These are phyloP conservation scores for Aspergillus texensis DNA, from an alignment of 2,329 filamentous ascomycete species.

Conservation along the genomic window DNA sequence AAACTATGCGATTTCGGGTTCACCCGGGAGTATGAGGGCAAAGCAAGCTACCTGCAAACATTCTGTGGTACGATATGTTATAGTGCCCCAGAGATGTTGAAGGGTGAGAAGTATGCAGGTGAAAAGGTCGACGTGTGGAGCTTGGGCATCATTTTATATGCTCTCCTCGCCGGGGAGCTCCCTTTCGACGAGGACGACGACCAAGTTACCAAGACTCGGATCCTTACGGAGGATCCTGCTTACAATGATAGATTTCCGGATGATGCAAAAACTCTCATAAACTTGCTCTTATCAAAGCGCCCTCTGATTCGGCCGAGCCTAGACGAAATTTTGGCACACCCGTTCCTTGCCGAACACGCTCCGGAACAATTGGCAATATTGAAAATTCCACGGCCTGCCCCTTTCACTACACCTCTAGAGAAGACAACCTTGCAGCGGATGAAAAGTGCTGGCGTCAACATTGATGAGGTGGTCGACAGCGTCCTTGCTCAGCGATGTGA, in stretches of 20 bases:
- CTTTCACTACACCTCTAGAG: constrained; percentile 83
- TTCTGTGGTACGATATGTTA: constrained; percentile 98
- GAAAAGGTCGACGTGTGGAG: constrained; percentile 99
- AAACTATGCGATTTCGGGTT: constrained; percentile 98
- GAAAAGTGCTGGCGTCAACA: constrained; percentile 90
- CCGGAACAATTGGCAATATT: constrained; percentile 87
- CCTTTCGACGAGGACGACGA: constrained; percentile 98
- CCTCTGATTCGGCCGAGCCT: constrained; percentile 80
- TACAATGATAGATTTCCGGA: constrained; percentile 79
- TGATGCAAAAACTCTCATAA: constrained; percentile 77
- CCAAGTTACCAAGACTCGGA: constrained; percentile 78
- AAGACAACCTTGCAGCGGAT: constrained; percentile 91
- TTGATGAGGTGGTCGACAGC: constrained; percentile 91
- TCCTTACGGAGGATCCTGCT: constrained; percentile 80
- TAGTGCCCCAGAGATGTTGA: constrained; percentile 96
- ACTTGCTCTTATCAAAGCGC: constrained; percentile 82
- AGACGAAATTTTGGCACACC: constrained; percentile 81
- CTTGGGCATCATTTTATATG: constrained; percentile 87
- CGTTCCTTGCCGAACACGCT: constrained; percentile 85
- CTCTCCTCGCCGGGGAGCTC: constrained; percentile 76
- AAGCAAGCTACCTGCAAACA: constrained; percentile 90
- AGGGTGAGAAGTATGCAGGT: constrained; percentile 95
- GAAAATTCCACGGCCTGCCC: constrained; percentile 75
- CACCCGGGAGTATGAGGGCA: constrained; percentile 94
- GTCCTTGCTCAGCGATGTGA: constrained; percentile 90